Evolutionary conservation across 2,329 filamentous ascomycete species (phyloP), one percentile per base, ranked within the genome.

Genomic region (Falciphora oryzae): DNA sequence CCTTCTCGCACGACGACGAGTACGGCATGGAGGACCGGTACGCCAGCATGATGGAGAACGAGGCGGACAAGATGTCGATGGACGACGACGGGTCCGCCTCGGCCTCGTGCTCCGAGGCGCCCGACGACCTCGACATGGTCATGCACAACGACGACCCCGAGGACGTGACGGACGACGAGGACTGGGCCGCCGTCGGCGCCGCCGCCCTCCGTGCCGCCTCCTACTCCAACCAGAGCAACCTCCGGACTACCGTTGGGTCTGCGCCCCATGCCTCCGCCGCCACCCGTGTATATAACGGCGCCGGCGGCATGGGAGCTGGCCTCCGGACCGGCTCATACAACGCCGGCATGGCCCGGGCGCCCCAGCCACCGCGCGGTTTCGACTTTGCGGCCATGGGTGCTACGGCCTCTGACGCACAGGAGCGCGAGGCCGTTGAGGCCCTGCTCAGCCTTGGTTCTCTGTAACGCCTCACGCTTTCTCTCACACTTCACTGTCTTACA

Each of bases 1-100:
- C 89, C 70, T 94, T 92, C 74, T 93, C 89, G 62, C 88, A 90
- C 72, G 88, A 91, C 69, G 44, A 61, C 25, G 61, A 63, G 14
- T 56, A 56, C 38, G 61, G 27, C 32, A 61, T 61, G 59, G 35
- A 31, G 14, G 86, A 88, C 69, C 81, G 81, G 66, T 83, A 86
- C 69, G 81, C 86, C 69, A 85, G 83, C 73, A 89, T 93, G 84
- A 81, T 90, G 71, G 91, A 94, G 75, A 84, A 93, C 71, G 93
- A 96, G 75, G 93, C 91, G 50, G 94, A 98, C 78, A 94, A 93
- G 76, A 98, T 98, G 94, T 97, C 93, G 67, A 84, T 90, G 72
- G 89, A 91, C 66, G 44, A 53, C 44, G 44, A 53, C 67, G 85
- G 86, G 58, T 87, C 85, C 22, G 84, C 79, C 64, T 91, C 88